A percentile compares a stretch with the other conserved stretches of the same genome.
These are phyloP conservation scores for Backusella mclennaniae DNA, from an alignment of 192 early-diverging fungal species.

Conservation along the genomic window DNA sequence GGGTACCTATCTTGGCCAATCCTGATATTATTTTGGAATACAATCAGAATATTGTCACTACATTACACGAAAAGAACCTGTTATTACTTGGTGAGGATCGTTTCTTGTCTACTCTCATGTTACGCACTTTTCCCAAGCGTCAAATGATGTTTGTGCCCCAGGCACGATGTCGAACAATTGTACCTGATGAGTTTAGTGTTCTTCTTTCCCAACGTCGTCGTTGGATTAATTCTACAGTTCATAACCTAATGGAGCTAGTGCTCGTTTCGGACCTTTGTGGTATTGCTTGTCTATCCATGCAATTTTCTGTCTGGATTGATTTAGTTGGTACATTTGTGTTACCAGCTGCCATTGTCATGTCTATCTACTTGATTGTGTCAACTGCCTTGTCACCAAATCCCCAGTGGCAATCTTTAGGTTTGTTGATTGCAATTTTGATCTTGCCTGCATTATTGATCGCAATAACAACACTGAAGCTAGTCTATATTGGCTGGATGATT, in stretches of 20 bases:
- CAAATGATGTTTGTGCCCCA: slow-evolving; percentile 86
- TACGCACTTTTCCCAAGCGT: slow-evolving; percentile 78
- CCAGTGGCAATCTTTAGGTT: slow-evolving; percentile 57
- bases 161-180: slow-evolving; percentile 80
- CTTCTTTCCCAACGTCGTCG: slow-evolving; percentile 87
- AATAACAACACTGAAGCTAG: slow-evolving; percentile 75
- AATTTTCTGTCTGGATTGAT: slow-evolving; percentile 72
- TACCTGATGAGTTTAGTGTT: slow-evolving; percentile 79
- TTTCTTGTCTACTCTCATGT: slow-evolving; percentile 81
- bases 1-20: slow-evolving; percentile 83
- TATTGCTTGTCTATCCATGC: slow-evolving; percentile 86
- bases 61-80: slow-evolving; percentile 82
- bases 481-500: slow-evolving; percentile 91
- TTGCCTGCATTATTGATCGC: slow-evolving; percentile 88
- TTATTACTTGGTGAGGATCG: slow-evolving; percentile 85
- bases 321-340: slow-evolving; percentile 72
- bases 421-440: slow-evolving; percentile 77
- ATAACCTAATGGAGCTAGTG: slow-evolving; percentile 84
- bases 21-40: slow-evolving; percentile 82
- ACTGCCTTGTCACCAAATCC: slow-evolving; percentile 14
- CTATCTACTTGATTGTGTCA: slow-evolving; percentile 70
- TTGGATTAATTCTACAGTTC: slow-evolving; percentile 95
- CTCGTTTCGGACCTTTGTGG: slow-evolving; percentile 86
- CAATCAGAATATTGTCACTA: slow-evolving; percentile 74
- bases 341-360: slow-evolving; percentile 73